A percentile compares a stretch with the other conserved stretches of the same genome.
phyloP scores from a whole-genome alignment of 306 rosid species.

The Gleditsia sinensis region DNA sequence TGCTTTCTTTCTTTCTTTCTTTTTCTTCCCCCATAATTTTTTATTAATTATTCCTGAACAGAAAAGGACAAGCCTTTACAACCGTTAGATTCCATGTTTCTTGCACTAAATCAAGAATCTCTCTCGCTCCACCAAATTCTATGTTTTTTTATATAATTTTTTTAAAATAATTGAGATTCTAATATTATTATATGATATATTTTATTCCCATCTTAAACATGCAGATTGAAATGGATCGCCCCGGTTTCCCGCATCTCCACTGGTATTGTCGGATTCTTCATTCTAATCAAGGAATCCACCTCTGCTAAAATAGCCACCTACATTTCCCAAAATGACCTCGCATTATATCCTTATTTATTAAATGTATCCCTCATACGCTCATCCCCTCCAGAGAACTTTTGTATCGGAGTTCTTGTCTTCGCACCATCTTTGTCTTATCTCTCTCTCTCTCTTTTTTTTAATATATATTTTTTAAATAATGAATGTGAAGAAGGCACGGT shows the following conservation, averaged over 20 bases:
- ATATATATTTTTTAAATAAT: no score
- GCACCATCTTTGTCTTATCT: no score
- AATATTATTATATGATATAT: conserved; percentile 11
- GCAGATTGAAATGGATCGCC: conserved; percentile 58
- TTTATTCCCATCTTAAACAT: conserved; percentile 46
- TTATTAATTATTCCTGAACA: conserved; percentile 3
- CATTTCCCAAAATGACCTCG: conserved; percentile 4
- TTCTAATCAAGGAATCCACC: conserved; percentile 56
- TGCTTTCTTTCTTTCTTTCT: conserved; percentile 45
- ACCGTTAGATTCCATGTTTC: conserved; percentile 64
- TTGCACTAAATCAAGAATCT: conserved; percentile 69
- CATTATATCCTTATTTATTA: not conserved
- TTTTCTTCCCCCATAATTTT: not conserved
- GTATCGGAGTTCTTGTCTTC: no score
- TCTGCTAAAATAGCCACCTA: not conserved
- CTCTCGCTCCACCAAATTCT: conserved; percentile 44
- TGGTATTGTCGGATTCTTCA: conserved; percentile 77
- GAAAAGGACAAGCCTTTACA: conserved; percentile 59
- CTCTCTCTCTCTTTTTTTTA: no score
- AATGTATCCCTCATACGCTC: no score
- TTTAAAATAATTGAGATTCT: conserved; percentile 44
- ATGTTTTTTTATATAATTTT: not conserved
- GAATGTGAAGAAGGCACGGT: no score
- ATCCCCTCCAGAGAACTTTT: no score
- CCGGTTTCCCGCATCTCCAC: conserved; percentile 61